Evolutionary conservation across 2,329 filamentous ascomycete species (phyloP).

Genomic region (Colletotrichum neosansevieriae): DNA sequence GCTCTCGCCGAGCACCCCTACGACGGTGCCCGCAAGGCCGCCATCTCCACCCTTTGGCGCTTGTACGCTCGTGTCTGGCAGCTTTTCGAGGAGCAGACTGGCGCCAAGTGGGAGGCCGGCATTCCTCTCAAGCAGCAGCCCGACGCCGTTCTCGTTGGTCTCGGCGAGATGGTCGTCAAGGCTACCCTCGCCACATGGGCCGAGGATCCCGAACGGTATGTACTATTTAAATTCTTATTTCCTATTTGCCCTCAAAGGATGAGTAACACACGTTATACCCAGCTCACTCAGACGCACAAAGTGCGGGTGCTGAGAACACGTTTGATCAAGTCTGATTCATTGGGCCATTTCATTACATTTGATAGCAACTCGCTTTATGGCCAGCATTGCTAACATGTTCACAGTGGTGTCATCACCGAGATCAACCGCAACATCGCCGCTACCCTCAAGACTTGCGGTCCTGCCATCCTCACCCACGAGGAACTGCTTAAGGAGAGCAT

Average conservation of each 20-base stretch:
- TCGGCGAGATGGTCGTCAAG: conserved; percentile 86
- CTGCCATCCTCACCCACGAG: conserved; percentile 81
- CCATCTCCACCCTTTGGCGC: conserved; percentile 91
- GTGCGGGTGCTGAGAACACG: conserved; percentile 91
- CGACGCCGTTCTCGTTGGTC: conserved; percentile 82
- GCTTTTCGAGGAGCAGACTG: conserved; percentile 82
- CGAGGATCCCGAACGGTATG: conserved; percentile 94
- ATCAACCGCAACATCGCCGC: conserved; percentile 94
- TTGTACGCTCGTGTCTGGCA: conserved; percentile 92
- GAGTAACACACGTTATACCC: conserved; percentile 93
- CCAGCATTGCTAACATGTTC: conserved; percentile 56
- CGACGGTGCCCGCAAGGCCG: conserved; percentile 92
- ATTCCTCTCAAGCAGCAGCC: conserved; percentile 85
- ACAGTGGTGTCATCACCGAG: conserved; percentile 87
- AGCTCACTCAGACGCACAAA: conserved; percentile 98
- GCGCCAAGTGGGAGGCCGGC: conserved; percentile 89
- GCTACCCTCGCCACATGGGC: conserved; percentile 88
- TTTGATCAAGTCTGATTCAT: conserved; percentile 56
- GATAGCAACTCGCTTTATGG: conserved; percentile 36
- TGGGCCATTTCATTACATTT: conserved; percentile 41
- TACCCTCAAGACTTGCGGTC: conserved; percentile 90
- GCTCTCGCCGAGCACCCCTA: conserved; percentile 89
- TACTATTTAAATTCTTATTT: conserved; percentile 49
- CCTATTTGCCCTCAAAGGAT: conserved; percentile 71
- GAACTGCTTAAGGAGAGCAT: conserved; percentile 82